Evolutionary conservation across 148 eudicot species (phyloP).

Genomic region (Gaultheria prostrata): DNA sequence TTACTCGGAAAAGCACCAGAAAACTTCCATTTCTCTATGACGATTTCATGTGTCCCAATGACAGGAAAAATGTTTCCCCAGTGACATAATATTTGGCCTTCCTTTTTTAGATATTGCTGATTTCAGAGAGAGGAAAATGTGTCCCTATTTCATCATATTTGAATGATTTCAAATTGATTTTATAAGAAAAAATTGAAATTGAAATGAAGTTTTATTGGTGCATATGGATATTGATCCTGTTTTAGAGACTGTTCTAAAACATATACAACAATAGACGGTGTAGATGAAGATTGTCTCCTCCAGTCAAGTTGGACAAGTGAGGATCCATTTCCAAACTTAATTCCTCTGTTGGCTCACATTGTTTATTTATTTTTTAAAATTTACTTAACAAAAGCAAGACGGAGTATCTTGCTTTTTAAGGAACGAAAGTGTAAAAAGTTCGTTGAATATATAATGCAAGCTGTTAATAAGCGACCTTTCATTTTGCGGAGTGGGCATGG

Average conservation of each 20-base stretch:
- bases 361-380: too few relatives aligned
- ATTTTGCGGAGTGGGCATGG: neutral
- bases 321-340: too few relatives aligned
- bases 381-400: too few relatives aligned
- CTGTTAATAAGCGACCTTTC: neutral
- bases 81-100: neutral
- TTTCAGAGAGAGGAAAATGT: neutral
- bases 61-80: neutral
- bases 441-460: neutral
- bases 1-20: neutral
- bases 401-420: neutral
- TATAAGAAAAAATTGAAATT: too few relatives aligned
- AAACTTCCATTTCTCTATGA: neutral
- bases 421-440: neutral
- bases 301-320: too few relatives aligned
- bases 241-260: too few relatives aligned
- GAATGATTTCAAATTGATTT: too few relatives aligned
- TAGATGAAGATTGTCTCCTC: too few relatives aligned
- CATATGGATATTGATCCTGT: too few relatives aligned
- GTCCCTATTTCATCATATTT: too few relatives aligned
- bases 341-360: too few relatives aligned
- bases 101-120: neutral
- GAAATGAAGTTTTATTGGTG: neutral
- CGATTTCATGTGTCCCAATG: slow-evolving; percentile 4
- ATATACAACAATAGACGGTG: too few relatives aligned